Evolutionary conservation across 345 rosid genomes (phyloP).

Genomic region (Sonneratia caseolaris): DNA sequence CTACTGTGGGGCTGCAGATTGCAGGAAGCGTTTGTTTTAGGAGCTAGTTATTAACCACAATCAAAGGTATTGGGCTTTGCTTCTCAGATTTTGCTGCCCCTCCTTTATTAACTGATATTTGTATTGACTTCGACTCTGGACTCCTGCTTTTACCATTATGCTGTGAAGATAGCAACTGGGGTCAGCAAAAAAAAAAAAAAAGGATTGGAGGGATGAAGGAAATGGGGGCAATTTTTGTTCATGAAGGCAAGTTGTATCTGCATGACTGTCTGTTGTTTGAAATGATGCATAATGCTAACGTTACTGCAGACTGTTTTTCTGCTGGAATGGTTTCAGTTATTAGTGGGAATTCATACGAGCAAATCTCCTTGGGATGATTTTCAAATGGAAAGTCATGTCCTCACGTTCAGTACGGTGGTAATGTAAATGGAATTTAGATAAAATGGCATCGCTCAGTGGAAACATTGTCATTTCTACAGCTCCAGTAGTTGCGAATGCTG

Average conservation of each 20-base stretch:
- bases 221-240: background rate
- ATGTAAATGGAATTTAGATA: no score
- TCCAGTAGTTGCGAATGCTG: no score
- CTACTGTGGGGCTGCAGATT: conserved; percentile 65
- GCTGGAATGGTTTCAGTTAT: background rate
- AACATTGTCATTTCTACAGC: no score
- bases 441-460: no score
- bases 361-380: no score
- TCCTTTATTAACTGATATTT: background rate
- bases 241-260: background rate
- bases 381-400: no score
- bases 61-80: background rate
- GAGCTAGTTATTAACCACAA: background rate
- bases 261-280: background rate
- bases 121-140: background rate
- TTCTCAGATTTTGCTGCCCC: background rate
- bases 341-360: background rate
- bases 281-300: background rate
- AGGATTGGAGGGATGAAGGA: background rate
- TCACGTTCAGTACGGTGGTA: no score
- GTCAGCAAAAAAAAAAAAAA: background rate
- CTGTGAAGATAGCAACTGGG: background rate
- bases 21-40: conserved; percentile 69
- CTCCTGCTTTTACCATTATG: background rate
- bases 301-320: background rate